Evolutionary conservation across 31 red algal species (phyloP).

Genomic region (Pterothamnion heteromorphum): DNA sequence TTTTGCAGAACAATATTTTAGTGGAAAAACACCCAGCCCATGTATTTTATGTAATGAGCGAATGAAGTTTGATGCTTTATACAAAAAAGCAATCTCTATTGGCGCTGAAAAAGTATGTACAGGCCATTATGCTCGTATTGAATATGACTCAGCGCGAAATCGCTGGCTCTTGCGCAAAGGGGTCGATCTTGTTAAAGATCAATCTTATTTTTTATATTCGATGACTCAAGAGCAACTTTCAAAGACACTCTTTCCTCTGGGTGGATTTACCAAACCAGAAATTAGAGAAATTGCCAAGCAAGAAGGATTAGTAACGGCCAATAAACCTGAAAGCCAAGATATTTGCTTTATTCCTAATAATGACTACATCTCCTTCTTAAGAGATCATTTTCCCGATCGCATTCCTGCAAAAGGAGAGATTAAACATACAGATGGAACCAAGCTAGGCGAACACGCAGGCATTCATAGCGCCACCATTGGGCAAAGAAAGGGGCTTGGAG

Average conservation of each 20-base stretch:
- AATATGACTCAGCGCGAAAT: slow-evolving; percentile 23
- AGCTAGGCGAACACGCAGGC: slow-evolving; percentile 77
- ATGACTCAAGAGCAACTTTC: slow-evolving; percentile 74
- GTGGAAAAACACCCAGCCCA: slow-evolving; percentile 91
- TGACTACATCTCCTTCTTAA: slow-evolving; percentile 86
- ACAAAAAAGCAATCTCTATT: slow-evolving; percentile 57
- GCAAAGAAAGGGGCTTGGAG: slow-evolving; percentile 74
- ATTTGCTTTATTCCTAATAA: slow-evolving; percentile 98
- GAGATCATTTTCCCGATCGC: slow-evolving; percentile 63
- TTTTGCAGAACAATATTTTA: slow-evolving; percentile 63
- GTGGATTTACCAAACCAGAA: slow-evolving; percentile 57
- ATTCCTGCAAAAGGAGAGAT: slow-evolving; percentile 50
- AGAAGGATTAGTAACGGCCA: slow-evolving; percentile 72
- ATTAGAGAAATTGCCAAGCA: slow-evolving; percentile 66
- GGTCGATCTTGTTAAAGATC: slow-evolving; percentile 80
- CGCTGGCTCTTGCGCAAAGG: slow-evolving; percentile 37
- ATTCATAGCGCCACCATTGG: slow-evolving; percentile 92
- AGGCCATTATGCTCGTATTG: slow-evolving; percentile 72
- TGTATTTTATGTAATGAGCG: slow-evolving; percentile 93
- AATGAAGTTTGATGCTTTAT: slow-evolving; percentile 96
- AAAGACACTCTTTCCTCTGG: slow-evolving; percentile 83
- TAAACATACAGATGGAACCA: slow-evolving; percentile 73
- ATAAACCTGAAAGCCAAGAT: slow-evolving; percentile 82
- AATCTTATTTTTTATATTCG: slow-evolving; percentile 87
- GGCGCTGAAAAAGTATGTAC: slow-evolving; percentile 57